Base-by-base conservation (phyloP, 208 protist species). In the Angomonas deanei region DNA sequence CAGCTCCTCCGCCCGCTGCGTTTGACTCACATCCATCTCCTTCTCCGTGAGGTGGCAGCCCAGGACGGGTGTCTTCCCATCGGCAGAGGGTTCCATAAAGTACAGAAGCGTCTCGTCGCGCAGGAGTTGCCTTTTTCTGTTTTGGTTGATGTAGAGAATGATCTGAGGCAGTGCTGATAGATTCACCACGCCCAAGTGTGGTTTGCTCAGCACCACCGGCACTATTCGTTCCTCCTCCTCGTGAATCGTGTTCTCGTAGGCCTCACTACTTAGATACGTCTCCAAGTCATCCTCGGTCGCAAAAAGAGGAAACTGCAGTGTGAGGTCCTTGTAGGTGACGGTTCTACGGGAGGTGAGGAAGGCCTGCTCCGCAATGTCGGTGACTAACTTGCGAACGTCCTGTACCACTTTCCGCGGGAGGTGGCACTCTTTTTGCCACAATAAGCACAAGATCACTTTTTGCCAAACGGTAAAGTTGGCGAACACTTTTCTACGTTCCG, bases 11-110 rank as follows among this genome's bases (percentile, higher is more conserved):
- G 81, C 83, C 19, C 72, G 70, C 2, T 67, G 55, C 10, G 71
- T 21, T 21, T 66, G 58, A 68, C 87, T 84, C 11, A 91, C 56
- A 64, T 93, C 81, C 23, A 93, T 23, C 59, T 93, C 74, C 68
- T 93, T 93, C 53, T 82, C 83, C 36, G 83, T 82, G 27, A 86
- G 32, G 4, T 30, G 23, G 23, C 32, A 23, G 15, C 64, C 72
- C 3, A 72, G 8, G 17, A 50, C n/a, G n/a, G 8, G 46, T 21
- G 17, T n/a, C 46, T 5, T 19, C 4, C 30, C 57, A 30, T 61
- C 10, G 27, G 47, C 55, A 21, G 63, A 13, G 42, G 57, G 21
- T 19, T 59, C 34, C 17, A 72, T 78, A 47, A 88, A 91, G 64
- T 76, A 77, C 3, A 54, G 64, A 8, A 78, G 33, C n/a, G 84